phyloP scores from a whole-genome alignment of 83 land plant genomes.

The Thuja plicata region DNA sequence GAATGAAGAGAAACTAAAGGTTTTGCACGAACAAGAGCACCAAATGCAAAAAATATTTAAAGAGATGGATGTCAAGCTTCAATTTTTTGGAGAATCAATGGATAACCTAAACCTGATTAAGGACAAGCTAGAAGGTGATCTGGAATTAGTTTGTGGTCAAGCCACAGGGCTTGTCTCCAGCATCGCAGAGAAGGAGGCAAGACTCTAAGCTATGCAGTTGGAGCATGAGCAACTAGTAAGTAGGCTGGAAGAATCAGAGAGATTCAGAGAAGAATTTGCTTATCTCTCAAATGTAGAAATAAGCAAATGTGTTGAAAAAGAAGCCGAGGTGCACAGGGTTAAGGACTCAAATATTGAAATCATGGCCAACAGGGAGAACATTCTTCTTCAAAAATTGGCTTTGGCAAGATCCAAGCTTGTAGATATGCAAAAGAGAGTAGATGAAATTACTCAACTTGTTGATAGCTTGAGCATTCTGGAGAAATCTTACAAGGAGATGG shows the following conservation, averaged over 20 bases:
- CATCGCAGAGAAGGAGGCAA: slow-evolving; percentile 3
- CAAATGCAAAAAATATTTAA: slow-evolving; percentile 26
- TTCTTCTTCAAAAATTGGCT: background rate
- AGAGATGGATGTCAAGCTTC: slow-evolving; percentile 28
- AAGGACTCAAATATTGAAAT: background rate
- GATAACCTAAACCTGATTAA: slow-evolving; percentile 21
- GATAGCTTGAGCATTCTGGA: slow-evolving; percentile 29
- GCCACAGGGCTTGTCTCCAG: background rate
- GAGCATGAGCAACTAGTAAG: background rate
- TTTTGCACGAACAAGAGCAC: slow-evolving; percentile 15
- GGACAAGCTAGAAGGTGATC: slow-evolving; percentile 23
- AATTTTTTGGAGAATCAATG: slow-evolving; percentile 11
- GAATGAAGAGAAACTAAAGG: slow-evolving; percentile 1
- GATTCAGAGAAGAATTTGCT: background rate
- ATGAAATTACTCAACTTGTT: background rate
- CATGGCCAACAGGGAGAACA: background rate
- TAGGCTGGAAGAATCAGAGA: background rate
- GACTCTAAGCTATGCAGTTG: slow-evolving; percentile 5
- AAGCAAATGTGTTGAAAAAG: background rate
- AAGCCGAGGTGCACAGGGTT: background rate
- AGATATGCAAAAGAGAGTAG: slow-evolving; percentile 16
- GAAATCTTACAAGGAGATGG: slow-evolving; percentile 24
- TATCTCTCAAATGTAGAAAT: background rate
- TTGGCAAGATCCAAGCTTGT: slow-evolving; percentile 34
- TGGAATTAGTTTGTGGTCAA: background rate